Evolutionary conservation across 148 eudicot genomes (phyloP), one percentile per base, ranked within the genome.

Genomic region (Rhododendron griersonianum): DNA sequence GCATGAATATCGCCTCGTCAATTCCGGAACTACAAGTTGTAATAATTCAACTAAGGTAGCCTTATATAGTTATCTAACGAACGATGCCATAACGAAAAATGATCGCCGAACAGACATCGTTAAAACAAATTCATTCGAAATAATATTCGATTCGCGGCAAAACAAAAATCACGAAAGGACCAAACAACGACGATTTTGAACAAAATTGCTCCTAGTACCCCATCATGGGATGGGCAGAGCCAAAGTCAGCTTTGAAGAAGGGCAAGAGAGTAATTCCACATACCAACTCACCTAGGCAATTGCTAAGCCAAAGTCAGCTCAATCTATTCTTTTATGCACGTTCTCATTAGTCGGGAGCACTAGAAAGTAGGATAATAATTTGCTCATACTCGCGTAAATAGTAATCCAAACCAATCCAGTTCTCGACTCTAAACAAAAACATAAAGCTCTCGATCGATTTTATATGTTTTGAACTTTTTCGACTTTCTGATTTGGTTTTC

Each of bases 1-100:
- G 95, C 92, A 95, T 55, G 94, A 93, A 53, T 93, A 92, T 88
- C 92, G 91, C 90, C 90, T 93, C 74, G 87, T 84, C 57, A 85
- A 78, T 11, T 69, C 73, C 4, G 86, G 84, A 18, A 15, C 81
- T 80, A 5, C 41, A 19, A 9, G 13, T 37, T 83, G 30, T 76
- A 61, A 13, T 76, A 10, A 69, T n/a, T 74, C 85, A 25, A 37
- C 85, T 65, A 81, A 80, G 71, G 87, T 88, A 82, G 57, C 19
- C 57, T 77, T 11, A 30, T 3, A 25, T 1, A 65, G 14, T 3
- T 25, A 9, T 11, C 71, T 8, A 23, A 63, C 71, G 9, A 63
- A n/a, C 30, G 71, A 19, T 59, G 65, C 65, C 65, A 59, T 59
- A 1, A 18, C 1, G 21, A 57, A 57, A 18, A 57, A 57, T 57